Evolutionary conservation across 2,329 filamentous ascomycete genomes (phyloP).

Genomic region (Pseudonectria buxi): DNA sequence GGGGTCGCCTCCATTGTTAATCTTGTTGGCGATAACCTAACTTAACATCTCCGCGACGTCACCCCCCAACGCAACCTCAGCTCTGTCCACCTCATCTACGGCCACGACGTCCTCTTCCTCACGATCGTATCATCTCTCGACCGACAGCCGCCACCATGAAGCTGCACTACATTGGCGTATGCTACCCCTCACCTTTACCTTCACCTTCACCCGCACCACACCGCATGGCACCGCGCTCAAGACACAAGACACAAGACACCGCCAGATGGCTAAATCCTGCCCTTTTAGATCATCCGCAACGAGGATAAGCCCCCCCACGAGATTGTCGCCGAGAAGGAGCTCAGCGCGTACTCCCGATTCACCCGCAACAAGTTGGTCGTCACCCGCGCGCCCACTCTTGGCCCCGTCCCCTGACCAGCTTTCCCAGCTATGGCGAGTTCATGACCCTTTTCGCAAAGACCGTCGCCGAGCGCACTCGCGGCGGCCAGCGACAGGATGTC

Average conservation of each 20-base stretch:
- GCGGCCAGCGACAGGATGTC: constrained; percentile 78
- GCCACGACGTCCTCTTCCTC: background rate
- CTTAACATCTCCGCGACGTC: no score
- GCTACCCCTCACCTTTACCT: constrained; percentile 28
- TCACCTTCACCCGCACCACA: constrained; percentile 20
- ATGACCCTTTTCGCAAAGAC: constrained; percentile 83
- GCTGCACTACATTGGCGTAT: constrained; percentile 80
- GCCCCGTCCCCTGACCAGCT: constrained; percentile 8
- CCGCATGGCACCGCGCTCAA: no score
- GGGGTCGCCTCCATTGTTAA: no score
- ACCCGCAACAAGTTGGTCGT: constrained; percentile 58
- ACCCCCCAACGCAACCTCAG: no score
- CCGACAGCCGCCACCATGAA: constrained; percentile 56
- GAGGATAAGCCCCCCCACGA: constrained; percentile 69
- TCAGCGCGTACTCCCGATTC: constrained; percentile 74
- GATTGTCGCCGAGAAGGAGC: constrained; percentile 68
- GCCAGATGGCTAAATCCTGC: constrained; percentile 4
- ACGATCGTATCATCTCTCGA: background rate
- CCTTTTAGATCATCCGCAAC: constrained; percentile 73
- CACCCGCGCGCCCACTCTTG: constrained; percentile 1
- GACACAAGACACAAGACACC: background rate
- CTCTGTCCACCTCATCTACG: background rate
- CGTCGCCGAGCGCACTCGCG: constrained; percentile 75
- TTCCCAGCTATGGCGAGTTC: constrained; percentile 49
- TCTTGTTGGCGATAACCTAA: no score